A percentile compares a stretch with the other conserved stretches of the same genome.
These are phyloP conservation scores for Mucor plumbeus DNA, from an alignment of 371 early-diverging fungal species.

Conservation along the genomic window DNA sequence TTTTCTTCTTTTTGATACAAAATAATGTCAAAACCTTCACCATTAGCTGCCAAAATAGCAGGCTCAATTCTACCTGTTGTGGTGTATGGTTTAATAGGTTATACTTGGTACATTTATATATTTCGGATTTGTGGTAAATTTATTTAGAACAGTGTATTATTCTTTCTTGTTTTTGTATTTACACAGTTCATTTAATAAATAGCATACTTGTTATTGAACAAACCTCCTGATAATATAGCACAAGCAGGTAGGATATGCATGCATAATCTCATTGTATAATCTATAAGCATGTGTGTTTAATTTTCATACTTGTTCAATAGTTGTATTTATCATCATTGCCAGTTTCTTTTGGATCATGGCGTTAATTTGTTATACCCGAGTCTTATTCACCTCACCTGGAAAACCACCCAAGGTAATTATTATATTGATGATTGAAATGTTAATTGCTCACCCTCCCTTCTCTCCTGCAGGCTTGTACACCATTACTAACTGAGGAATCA, in stretches of 20 bases:
- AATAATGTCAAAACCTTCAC: slow-evolving; percentile 30
- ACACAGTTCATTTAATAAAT: not conserved
- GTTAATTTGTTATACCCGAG: slow-evolving; percentile 50
- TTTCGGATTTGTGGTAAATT: slow-evolving; percentile 59
- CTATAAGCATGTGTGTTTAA: too few relatives aligned
- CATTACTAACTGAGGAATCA: slow-evolving; percentile 17
- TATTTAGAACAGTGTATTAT: not conserved
- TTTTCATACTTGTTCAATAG: slow-evolving; percentile 21
- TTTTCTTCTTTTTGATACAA: not conserved
- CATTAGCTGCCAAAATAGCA: slow-evolving; percentile 25
- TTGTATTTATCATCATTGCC: slow-evolving; percentile 49
- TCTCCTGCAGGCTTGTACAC: slow-evolving; percentile 22
- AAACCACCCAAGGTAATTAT: slow-evolving; percentile 39
- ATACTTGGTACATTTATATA: slow-evolving; percentile 60
- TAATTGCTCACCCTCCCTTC: not conserved
- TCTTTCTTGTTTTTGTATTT: not conserved
- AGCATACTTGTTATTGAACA: slow-evolving; percentile 20
- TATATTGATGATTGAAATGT: not conserved
- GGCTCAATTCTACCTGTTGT: slow-evolving; percentile 41
- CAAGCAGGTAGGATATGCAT: slow-evolving; percentile 36
- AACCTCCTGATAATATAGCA: slow-evolving; percentile 22
- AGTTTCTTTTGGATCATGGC: slow-evolving; percentile 50
- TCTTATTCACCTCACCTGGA: slow-evolving; percentile 56
- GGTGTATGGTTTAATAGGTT: slow-evolving; percentile 41
- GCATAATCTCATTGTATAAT: not conserved